phyloP scores from a whole-genome alignment of 1,284 basidiomycete genomes.

The Earliella scabrosa region DNA sequence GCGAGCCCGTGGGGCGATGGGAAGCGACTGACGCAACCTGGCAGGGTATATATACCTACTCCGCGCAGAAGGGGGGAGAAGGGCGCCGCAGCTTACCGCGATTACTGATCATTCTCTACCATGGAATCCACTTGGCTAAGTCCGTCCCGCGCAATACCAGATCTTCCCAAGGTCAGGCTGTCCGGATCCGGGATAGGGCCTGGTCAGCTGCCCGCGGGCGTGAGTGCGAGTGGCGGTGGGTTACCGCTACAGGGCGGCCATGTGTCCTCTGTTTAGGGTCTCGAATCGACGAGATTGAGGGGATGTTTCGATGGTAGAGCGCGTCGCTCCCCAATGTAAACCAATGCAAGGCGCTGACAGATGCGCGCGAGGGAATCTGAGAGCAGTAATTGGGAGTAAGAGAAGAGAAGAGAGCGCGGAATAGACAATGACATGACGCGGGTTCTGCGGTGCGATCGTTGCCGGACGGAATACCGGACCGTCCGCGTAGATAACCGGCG shows the following conservation, averaged over 20 bases:
- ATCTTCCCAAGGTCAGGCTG: slow-evolving; percentile 16
- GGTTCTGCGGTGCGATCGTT: neutral
- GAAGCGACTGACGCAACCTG: neutral
- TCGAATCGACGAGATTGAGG: neutral
- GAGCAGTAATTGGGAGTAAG: no score
- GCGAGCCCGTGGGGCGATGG: neutral
- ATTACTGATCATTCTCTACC: slow-evolving; percentile 20
- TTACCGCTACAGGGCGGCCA: slow-evolving; percentile 12
- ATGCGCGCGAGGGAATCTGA: no score
- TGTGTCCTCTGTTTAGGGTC: slow-evolving; percentile 12
- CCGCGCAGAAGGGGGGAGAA: neutral
- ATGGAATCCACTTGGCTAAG: slow-evolving; percentile 11
- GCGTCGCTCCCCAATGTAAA: no score
- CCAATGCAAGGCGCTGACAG: no score
- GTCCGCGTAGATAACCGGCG: slow-evolving; percentile 1
- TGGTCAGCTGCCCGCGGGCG: slow-evolving; percentile 18
- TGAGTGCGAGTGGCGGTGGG: slow-evolving; percentile 16
- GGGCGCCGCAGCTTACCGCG: slow-evolving; percentile 4
- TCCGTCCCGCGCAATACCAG: slow-evolving; percentile 1
- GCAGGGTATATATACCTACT: slow-evolving; percentile 21
- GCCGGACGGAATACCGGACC: neutral
- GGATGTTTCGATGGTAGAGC: no score
- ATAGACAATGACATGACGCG: no score
- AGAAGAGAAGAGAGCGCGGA: no score
- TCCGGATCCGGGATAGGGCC: slow-evolving; percentile 15